phyloP scores from a whole-genome alignment of 305 asterid species.

The Solanum hybrid region DNA sequence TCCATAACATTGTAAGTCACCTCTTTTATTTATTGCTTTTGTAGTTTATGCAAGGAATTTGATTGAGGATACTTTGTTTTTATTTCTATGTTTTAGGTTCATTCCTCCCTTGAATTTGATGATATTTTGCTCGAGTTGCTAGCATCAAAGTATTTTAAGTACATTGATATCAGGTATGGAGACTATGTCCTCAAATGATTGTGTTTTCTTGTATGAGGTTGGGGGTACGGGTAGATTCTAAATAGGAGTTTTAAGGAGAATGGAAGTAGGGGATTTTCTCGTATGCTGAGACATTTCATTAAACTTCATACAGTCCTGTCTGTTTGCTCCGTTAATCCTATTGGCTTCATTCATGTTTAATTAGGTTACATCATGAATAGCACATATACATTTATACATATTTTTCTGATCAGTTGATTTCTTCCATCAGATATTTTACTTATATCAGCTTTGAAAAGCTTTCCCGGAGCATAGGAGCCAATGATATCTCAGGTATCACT shows the following conservation, averaged over 20 bases:
- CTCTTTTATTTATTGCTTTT: background rate
- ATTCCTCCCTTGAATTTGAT: slow-evolving; percentile 30
- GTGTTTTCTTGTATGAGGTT: background rate
- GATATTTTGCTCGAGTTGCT: slow-evolving; percentile 56
- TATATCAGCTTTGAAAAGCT: slow-evolving; percentile 63
- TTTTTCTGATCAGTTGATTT: background rate
- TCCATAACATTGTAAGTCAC: slow-evolving; percentile 45
- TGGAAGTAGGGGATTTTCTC: background rate
- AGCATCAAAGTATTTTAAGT: slow-evolving; percentile 57
- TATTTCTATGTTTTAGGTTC: slow-evolving; percentile 35
- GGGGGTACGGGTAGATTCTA: background rate
- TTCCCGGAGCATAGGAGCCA: slow-evolving; percentile 44
- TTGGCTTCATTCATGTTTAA: background rate
- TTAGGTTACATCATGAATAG: background rate
- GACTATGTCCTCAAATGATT: background rate
- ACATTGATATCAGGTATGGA: slow-evolving; percentile 73
- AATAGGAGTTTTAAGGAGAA: background rate
- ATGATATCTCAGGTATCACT: slow-evolving; percentile 27
- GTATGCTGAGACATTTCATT: background rate
- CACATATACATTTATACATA: background rate
- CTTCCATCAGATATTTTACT: slow-evolving; percentile 49
- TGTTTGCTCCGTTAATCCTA: background rate
- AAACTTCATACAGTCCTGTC: background rate
- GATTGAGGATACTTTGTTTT: background rate
- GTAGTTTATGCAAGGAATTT: background rate